Percentiles rank a stretch among this genome's conserved stretches.
phyloP scores from a whole-genome alignment of 495 filamentous ascomycete species.

The Ramalina intermedia region DNA sequence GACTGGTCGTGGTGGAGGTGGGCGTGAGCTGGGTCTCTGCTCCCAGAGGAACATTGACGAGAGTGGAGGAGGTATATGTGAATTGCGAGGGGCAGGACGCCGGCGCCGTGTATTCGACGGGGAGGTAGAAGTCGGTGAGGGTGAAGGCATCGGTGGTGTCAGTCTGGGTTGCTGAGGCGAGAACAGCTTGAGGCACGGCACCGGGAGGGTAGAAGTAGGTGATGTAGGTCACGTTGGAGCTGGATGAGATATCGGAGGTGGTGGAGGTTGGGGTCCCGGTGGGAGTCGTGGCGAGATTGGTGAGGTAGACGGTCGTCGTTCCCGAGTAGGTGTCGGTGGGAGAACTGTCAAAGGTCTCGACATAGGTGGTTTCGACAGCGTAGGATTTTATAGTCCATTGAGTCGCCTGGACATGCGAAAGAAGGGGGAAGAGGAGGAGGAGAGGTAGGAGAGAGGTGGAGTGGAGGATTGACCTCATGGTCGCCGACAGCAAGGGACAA shows the following conservation, averaged over 20 bases:
- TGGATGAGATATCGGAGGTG: neutral
- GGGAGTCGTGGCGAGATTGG: neutral
- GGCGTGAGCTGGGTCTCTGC: neutral
- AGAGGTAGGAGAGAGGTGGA: neutral
- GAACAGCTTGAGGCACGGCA: neutral
- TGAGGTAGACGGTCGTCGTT: neutral
- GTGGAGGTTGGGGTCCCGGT: neutral
- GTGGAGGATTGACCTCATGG: neutral
- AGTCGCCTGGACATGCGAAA: neutral
- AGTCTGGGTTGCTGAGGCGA: neutral
- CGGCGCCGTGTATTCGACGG: conserved; percentile 1
- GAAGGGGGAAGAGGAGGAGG: neutral
- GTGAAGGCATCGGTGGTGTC: neutral
- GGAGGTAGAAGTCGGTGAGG: neutral
- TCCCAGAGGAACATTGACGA: neutral
- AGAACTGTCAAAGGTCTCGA: neutral
- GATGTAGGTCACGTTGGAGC: neutral
- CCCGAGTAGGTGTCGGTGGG: neutral
- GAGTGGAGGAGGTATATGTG: neutral
- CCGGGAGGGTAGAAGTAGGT: neutral
- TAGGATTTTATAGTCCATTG: neutral
- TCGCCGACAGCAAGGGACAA: neutral
- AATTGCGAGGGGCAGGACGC: neutral
- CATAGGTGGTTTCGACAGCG: neutral
- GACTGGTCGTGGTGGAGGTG: neutral